Evolutionary conservation across 228 moss, liverwort and hornwort species (phyloP), one percentile per base, ranked within the genome.

Genomic region (Sphagnum magellanicum): DNA sequence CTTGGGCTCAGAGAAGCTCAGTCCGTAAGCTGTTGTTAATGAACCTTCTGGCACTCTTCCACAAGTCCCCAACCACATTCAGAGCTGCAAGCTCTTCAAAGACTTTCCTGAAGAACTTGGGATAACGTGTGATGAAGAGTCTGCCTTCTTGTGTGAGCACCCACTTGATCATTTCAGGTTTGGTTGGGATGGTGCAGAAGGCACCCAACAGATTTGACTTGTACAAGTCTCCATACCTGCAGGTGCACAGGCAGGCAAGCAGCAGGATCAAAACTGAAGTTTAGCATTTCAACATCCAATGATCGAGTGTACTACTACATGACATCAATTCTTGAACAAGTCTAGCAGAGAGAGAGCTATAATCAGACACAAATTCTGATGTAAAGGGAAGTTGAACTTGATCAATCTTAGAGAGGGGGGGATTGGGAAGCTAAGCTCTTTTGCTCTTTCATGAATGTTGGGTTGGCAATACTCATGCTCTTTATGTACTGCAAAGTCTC

Each of bases 171-270:
- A 59, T 50, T 7, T 79, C 71, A 48, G 51, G n/a, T 52, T 52
- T 65, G 17, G 71, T 79, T 15, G 67, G 13, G n/a, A 79, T 70
- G 8, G 68, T 16, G 63, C 74, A 74, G 11, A 52, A 6, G 0
- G 63, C 48, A 51, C 79, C 79, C 74, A 79, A 74, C 74, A 79
- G 52, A 67, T 67, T 79, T 13, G 71, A 71, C 64, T 60, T 68
- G 67, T 71, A 74, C 10, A 68, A 64, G 6, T 71, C 71, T 52
- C 74, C 74, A 60, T 71, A 74, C 32, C 78, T 79, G 68, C 64
- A n/a, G n/a, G n/a, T n/a, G n/a, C n/a, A n/a, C n/a, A n/a, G n/a
- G n/a, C n/a, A n/a, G n/a, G n/a, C 53, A 53, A 64, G 48, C 8
- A 5, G 4, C 48, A 4, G 7, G 13, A 11, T 12, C 13, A 64